These are phyloP conservation scores for Curvularia sp. DNA, from an alignment of 2,329 filamentous ascomycete genomes.

Conservation along the genomic window DNA sequence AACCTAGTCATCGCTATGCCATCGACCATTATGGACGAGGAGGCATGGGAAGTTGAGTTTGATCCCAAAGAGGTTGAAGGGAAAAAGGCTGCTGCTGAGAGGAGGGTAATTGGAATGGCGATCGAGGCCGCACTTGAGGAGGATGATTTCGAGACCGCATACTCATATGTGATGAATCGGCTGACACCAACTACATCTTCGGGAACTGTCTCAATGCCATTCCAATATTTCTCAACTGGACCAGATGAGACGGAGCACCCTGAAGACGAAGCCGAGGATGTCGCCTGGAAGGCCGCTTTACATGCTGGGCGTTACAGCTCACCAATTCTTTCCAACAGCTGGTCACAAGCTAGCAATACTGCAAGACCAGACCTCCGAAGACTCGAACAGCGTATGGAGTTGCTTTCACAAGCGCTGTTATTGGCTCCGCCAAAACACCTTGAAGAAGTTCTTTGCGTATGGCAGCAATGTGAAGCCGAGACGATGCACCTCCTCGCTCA, in stretches of 20 bases:
- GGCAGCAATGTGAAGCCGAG: constrained; percentile 79
- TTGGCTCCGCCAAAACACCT: constrained; percentile 74
- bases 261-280: constrained; percentile 61
- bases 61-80: constrained; percentile 35
- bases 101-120: constrained; percentile 78
- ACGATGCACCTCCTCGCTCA: constrained; percentile 70
- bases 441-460: constrained; percentile 76
- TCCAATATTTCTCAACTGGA: constrained; percentile 36
- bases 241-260: constrained; percentile 28
- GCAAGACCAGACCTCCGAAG: constrained; percentile 65
- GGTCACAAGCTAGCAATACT: constrained; percentile 54
- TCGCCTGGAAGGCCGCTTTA: constrained; percentile 80
- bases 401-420: constrained; percentile 75
- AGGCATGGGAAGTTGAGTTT: constrained; percentile 58
- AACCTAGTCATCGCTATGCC: constrained; percentile 63
- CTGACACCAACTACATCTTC: constrained; percentile 55
- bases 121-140: constrained; percentile 77
- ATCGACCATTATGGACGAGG: constrained; percentile 45
- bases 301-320: constrained; percentile 75
- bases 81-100: constrained; percentile 59
- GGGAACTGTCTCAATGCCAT: constrained; percentile 31
- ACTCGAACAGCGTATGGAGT: constrained; percentile 81
- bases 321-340: constrained; percentile 48
- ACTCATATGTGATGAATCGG: constrained; percentile 79
- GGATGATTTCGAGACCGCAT: constrained; percentile 85